phyloP scores from a whole-genome alignment of 768 basidiomycete genomes.

The Mycena vulgaris region DNA sequence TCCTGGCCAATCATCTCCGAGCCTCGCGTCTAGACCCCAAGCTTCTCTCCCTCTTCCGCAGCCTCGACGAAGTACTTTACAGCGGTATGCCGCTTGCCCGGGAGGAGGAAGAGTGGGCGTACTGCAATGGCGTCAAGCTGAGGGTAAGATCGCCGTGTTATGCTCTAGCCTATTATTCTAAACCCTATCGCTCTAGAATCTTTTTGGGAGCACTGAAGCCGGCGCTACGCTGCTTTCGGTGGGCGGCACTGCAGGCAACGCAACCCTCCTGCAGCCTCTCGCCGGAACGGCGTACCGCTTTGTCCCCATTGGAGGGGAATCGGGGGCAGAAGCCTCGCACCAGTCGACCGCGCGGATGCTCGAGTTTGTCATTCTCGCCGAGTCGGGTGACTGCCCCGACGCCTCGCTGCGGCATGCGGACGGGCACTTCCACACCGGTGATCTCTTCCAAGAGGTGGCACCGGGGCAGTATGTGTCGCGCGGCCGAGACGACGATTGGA shows the following conservation, averaged over 20 bases:
- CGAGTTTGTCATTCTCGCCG: slow-evolving; percentile 71
- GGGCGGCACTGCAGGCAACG: slow-evolving; percentile 54
- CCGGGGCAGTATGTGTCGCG: slow-evolving; percentile 68
- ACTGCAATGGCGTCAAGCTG: slow-evolving; percentile 60
- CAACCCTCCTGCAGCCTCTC: slow-evolving; percentile 58
- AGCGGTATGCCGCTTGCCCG: slow-evolving; percentile 65
- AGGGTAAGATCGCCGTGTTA: slow-evolving; percentile 51
- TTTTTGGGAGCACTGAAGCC: slow-evolving; percentile 73
- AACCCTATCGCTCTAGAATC: slow-evolving; percentile 54
- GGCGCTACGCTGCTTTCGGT: slow-evolving; percentile 66
- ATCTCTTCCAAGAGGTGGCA: slow-evolving; percentile 70
- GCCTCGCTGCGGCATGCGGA: slow-evolving; percentile 64
- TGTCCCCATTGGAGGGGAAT: slow-evolving; percentile 54
- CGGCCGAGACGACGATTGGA: slow-evolving; percentile 81
- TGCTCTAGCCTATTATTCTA: slow-evolving; percentile 34
- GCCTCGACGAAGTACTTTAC: slow-evolving; percentile 65
- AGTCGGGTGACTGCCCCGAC: slow-evolving; percentile 74
- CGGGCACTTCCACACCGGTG: slow-evolving; percentile 80
- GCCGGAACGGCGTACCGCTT: slow-evolving; percentile 64
- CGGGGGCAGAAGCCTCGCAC: slow-evolving; percentile 52
- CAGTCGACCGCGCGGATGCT: slow-evolving; percentile 65
- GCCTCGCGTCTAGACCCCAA: slow-evolving; percentile 61
- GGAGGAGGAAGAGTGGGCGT: slow-evolving; percentile 70
- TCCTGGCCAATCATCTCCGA: slow-evolving; percentile 66
- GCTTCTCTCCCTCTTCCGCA: slow-evolving; percentile 60